Evolutionary conservation across 768 basidiomycete species (phyloP).

Genomic region (Suillus paluster): DNA sequence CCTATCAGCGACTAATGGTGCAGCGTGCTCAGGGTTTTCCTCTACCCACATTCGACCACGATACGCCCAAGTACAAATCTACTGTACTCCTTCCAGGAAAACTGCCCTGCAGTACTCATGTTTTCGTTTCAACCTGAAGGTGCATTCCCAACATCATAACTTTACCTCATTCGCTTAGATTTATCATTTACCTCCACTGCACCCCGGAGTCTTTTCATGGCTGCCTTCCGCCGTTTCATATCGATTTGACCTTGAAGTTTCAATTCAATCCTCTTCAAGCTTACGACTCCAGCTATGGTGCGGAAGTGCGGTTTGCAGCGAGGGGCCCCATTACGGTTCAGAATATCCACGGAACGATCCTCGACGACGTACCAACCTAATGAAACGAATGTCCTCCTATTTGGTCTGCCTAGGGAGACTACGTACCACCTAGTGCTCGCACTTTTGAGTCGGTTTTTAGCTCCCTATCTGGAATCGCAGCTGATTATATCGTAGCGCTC

Average conservation of each 20-base stretch:
- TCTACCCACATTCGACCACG: no score
- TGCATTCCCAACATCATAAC: not conserved
- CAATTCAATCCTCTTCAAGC: not conserved
- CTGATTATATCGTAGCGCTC: no score
- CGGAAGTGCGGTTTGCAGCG: not conserved
- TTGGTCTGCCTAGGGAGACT: not conserved
- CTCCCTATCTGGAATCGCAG: not conserved
- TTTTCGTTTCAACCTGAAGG: not conserved
- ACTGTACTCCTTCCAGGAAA: no score
- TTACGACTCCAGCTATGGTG: not conserved
- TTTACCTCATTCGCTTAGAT: not conserved
- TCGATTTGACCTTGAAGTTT: not conserved
- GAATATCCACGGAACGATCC: not conserved
- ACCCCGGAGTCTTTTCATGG: not conserved
- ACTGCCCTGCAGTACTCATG: no score
- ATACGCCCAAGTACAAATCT: no score
- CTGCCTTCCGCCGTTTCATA: not conserved
- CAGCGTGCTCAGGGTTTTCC: not conserved
- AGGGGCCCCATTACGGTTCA: not conserved
- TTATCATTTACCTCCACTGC: not conserved
- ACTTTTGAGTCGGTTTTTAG: not conserved
- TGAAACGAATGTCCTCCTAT: not conserved
- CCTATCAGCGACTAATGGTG: not conserved
- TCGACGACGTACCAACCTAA: not conserved
- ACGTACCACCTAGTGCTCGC: not conserved